Evolutionary conservation across 176 grass and related monocot genomes (phyloP).

Genomic region (Urochloa ruziziensis): DNA sequence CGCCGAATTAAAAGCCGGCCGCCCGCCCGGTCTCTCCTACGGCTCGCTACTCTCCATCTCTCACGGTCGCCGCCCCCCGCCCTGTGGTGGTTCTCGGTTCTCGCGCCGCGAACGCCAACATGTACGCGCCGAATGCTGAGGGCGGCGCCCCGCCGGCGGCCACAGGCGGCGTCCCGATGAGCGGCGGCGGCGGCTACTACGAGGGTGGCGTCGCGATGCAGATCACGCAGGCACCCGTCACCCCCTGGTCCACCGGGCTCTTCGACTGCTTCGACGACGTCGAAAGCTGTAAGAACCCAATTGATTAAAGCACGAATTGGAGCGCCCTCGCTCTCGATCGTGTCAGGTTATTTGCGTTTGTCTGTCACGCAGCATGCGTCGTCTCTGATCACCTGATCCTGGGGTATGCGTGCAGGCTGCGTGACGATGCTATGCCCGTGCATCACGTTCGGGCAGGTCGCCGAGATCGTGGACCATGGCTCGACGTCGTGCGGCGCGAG

Average conservation of each 20-base stretch:
- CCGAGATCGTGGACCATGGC: conserved; percentile 69
- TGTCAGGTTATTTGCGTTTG: too few relatives aligned
- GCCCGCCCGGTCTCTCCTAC: too few relatives aligned
- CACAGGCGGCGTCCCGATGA: conserved; percentile 26
- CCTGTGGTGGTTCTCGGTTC: background rate
- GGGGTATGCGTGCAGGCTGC: conserved; percentile 17
- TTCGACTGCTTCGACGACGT: conserved; percentile 62
- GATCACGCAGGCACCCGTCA: background rate
- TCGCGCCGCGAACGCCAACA: background rate
- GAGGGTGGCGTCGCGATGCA: conserved; percentile 6
- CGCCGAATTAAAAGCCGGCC: too few relatives aligned
- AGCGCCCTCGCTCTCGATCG: too few relatives aligned
- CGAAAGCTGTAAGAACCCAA: conserved; percentile 42
- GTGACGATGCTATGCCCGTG: conserved; percentile 63
- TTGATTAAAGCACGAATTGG: too few relatives aligned
- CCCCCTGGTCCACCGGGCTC: conserved; percentile 65
- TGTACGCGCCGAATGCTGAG: conserved; percentile 28
- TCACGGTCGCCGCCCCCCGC: too few relatives aligned
- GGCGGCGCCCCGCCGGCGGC: background rate
- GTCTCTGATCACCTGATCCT: too few relatives aligned
- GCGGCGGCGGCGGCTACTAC: conserved; percentile 9
- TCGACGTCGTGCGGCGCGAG: conserved; percentile 59
- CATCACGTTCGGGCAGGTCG: conserved; percentile 70
- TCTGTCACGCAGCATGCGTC: too few relatives aligned
- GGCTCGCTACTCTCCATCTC: too few relatives aligned